Conservation (phyloP, 768 basidiomycete genomes). For the Asterophora lycoperdoides region DNA sequence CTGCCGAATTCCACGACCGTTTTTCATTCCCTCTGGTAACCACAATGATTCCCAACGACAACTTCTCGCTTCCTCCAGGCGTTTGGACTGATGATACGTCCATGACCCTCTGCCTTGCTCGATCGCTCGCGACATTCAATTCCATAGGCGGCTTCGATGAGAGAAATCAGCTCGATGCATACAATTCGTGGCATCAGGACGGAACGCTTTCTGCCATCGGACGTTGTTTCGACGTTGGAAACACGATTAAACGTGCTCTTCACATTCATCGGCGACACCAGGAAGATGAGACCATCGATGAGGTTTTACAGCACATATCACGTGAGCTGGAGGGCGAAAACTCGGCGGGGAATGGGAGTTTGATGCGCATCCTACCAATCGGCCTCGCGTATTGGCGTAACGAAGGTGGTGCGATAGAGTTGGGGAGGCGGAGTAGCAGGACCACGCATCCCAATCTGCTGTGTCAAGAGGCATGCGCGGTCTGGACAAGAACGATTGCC, state of each 20-base stretch:
- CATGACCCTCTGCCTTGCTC: constrained; percentile 42
- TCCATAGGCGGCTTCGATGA: constrained; percentile 18
- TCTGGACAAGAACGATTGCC: constrained; percentile 35
- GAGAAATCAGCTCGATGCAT: constrained; percentile 15
- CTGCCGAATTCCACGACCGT: constrained; percentile 37
- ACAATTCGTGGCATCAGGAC: constrained; percentile 10
- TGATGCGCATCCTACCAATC: constrained; percentile 44
- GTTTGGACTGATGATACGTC: constrained; percentile 49
- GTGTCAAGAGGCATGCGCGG: constrained; percentile 38
- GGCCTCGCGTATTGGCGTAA: constrained; percentile 40
- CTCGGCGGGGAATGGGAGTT: constrained; percentile 37
- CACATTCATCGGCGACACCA: constrained; percentile 21
- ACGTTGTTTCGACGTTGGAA: constrained; percentile 32
- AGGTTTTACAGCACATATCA: constrained; percentile 27
- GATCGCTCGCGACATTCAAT: constrained; percentile 32
- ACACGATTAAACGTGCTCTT: constrained; percentile 31
- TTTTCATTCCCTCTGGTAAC: constrained; percentile 34
- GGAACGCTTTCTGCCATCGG: constrained; percentile 17
- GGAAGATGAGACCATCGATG: constrained; percentile 11
- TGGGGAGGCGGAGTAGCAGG: constrained; percentile 36
- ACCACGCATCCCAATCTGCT: constrained; percentile 40
- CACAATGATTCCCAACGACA: constrained; percentile 35
- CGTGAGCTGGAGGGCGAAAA: constrained; percentile 21
- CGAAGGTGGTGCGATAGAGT: constrained; percentile 25
- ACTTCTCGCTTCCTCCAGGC: constrained; percentile 33